Base-by-base conservation (phyloP, 148 eudicot species). In the Silene conica region DNA sequence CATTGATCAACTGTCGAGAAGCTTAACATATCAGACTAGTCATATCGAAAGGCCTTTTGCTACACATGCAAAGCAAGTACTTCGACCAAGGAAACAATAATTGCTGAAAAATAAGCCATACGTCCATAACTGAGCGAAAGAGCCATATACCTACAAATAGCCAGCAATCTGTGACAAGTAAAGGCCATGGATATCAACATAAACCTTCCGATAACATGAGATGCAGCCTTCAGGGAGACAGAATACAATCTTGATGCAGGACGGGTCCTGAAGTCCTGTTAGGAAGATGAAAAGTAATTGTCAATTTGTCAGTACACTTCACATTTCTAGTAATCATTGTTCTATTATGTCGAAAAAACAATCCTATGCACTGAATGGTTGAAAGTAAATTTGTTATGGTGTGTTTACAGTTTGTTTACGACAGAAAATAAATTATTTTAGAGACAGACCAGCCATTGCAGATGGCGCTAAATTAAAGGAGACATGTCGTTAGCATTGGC, bases 281-380 rank as follows among this genome's bases (percentile, higher is more conserved):
- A 68, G 46, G 56, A 68, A 68, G 71, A 21, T 68, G 8, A 22
- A 68, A 45, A 67, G 20, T 68, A 67, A 10, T 45, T 65, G 69
- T 67, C 25, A 67, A 28, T 19, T 45, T 65, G 69, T 67, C 25
- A 67, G 54, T 19, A 67, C 8, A 45, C 8, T 67, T 12, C 14
- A 67, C 16, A 67, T 20, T 19, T 45, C 25, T n/a, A n/a, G n/a
- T n/a, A n/a, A n/a, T n/a, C n/a, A n/a, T n/a, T n/a, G n/a, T n/a
- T n/a, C n/a, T n/a, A n/a, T n/a, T n/a, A n/a, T n/a, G n/a, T n/a
- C n/a, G n/a, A n/a, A n/a, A n/a, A n/a, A n/a, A n/a, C n/a, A n/a
- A 5, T 41, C 20, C 7, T 16, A 19, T 56, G 19, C 60, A 18
- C 5, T 56, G 60, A 56, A n/a, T 3, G 22, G 8, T 56, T 56